Percentiles rank a stretch among this genome's conserved stretches.
These are phyloP conservation scores for Sordaria brevicollis DNA, from an alignment of 495 filamentous ascomycete genomes.

Conservation along the genomic window DNA sequence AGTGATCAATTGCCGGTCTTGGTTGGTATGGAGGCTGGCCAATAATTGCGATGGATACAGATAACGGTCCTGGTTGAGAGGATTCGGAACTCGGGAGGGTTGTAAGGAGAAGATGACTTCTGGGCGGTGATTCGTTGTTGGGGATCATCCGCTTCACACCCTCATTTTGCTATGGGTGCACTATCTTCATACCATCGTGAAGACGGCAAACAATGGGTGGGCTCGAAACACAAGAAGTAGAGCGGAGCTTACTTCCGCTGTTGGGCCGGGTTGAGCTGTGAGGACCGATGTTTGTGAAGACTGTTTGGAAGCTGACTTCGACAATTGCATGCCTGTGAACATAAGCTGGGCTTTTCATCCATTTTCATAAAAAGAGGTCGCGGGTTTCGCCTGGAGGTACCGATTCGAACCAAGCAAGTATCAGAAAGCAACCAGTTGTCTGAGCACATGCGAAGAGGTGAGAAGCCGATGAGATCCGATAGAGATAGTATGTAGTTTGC, in stretches of 20 bases:
- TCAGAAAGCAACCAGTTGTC: background rate
- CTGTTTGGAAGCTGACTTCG: background rate
- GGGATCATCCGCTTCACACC: background rate
- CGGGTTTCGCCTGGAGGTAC: too few relatives aligned
- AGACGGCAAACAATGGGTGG: background rate
- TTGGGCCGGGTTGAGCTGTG: background rate
- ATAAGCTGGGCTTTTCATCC: too few relatives aligned
- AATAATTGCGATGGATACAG: too few relatives aligned
- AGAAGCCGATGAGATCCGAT: too few relatives aligned
- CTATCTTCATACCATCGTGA: background rate
- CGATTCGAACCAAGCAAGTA: background rate
- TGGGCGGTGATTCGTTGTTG: background rate
- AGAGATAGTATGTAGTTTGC: background rate
- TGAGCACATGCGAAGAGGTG: background rate
- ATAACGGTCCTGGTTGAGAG: background rate
- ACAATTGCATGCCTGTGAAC: background rate
- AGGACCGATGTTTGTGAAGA: background rate
- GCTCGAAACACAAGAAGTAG: background rate
- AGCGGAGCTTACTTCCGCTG: background rate
- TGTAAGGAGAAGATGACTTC: background rate
- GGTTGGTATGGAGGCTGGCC: background rate
- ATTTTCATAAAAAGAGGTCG: too few relatives aligned
- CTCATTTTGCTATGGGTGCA: background rate
- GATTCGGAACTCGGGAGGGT: background rate
- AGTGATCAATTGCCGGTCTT: background rate